Conservation (phyloP, 495 filamentous ascomycete species). For the Aspergillus sclerotioniger region DNA sequence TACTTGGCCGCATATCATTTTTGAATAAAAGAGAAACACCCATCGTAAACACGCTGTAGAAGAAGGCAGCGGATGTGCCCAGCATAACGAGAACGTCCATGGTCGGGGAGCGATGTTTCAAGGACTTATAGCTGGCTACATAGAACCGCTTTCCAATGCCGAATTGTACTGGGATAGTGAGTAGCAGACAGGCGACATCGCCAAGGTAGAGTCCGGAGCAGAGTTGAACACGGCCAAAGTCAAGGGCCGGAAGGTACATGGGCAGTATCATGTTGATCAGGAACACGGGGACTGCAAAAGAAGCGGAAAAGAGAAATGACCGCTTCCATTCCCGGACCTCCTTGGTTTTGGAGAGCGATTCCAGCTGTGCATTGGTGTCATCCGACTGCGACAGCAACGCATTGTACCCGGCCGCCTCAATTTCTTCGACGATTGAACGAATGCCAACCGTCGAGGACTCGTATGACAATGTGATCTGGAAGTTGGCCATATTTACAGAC, state of each 20-base stretch:
- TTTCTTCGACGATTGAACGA: constrained; percentile 74
- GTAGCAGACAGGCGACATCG: constrained; percentile 73
- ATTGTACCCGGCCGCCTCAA: constrained; percentile 80
- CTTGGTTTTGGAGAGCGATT: constrained; percentile 92
- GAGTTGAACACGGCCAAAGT: constrained; percentile 67
- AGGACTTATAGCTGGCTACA: constrained; percentile 79
- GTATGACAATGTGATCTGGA: constrained; percentile 67
- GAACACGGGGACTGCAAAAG: constrained; percentile 90
- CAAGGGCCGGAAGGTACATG: constrained; percentile 68
- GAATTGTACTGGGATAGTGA: constrained; percentile 94
- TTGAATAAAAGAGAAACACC: constrained; percentile 65
- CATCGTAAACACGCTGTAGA: constrained; percentile 93
- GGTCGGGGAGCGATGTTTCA: constrained; percentile 85
- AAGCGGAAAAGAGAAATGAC: constrained; percentile 69
- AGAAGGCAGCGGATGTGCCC: constrained; percentile 95
- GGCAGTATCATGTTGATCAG: constrained; percentile 88
- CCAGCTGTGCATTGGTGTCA: constrained; percentile 94
- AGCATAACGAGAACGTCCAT: constrained; percentile 97
- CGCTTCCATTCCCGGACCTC: constrained; percentile 91
- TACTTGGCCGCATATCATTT: constrained; percentile 74
- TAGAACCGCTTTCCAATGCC: constrained; percentile 95
- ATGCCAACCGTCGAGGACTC: constrained; percentile 70
- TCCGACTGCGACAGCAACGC: constrained; percentile 86
- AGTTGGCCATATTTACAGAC: constrained; percentile 65
- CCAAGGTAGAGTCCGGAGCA: constrained; percentile 80